Percentiles rank a stretch among this genome's conserved stretches.
Evolutionary conservation across 768 basidiomycete genomes (phyloP).

Genomic region (Naganishia onofrii): DNA sequence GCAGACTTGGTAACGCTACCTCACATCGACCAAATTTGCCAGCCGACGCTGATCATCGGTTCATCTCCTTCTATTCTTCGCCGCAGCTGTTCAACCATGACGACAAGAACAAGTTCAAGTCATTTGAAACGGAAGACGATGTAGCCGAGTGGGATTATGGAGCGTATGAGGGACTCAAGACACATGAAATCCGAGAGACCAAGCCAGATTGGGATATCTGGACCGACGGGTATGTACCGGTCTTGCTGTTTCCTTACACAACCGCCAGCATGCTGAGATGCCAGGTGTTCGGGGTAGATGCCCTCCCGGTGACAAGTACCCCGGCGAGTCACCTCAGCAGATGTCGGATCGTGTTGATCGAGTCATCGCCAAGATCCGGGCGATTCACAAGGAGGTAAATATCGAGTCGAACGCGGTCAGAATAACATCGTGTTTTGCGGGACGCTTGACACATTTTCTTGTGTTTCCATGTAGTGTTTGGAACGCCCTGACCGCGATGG

Average conservation of each 20-base stretch:
- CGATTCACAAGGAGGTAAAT: conserved; percentile 45
- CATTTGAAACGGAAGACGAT: conserved; percentile 41
- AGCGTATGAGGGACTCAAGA: conserved; percentile 76
- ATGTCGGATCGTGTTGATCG: conserved; percentile 76
- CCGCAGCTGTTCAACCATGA: conserved; percentile 46
- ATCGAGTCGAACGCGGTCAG: neutral
- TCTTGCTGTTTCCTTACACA: conserved; percentile 2
- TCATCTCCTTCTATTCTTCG: neutral
- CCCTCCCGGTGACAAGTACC: conserved; percentile 58
- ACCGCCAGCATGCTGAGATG: conserved; percentile 56
- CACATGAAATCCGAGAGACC: conserved; percentile 70
- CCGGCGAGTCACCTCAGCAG: conserved; percentile 74
- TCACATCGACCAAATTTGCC: neutral
- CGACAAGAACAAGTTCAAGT: conserved; percentile 35
- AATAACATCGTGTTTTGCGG: no score
- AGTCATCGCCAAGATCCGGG: conserved; percentile 66
- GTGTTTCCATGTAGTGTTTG: conserved; percentile 36
- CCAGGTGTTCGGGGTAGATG: conserved; percentile 57
- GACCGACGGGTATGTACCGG: conserved; percentile 65
- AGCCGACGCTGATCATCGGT: neutral
- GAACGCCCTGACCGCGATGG: conserved; percentile 32
- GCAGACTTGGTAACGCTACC: conserved; percentile 63
- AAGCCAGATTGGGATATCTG: conserved; percentile 74
- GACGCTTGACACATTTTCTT: neutral
- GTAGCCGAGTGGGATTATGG: conserved; percentile 79